phyloP scores from a whole-genome alignment of 805 yeast species.

The Candida namnaoensis region DNA sequence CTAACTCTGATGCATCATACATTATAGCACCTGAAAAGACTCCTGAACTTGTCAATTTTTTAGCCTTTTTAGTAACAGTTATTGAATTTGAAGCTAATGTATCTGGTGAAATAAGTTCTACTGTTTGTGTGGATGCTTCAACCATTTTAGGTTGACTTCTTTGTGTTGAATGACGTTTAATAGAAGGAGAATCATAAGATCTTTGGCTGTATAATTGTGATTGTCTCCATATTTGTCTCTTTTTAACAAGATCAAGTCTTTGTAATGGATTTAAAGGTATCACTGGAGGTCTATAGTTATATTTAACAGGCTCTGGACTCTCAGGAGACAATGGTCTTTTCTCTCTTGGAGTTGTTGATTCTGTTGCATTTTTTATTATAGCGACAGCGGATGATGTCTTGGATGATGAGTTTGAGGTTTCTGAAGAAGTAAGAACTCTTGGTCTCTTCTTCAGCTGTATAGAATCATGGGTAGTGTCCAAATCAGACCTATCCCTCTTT shows the following conservation, averaged over 20 bases:
- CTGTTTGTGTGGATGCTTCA: slow-evolving; percentile 17
- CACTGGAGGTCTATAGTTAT: slow-evolving; percentile 22
- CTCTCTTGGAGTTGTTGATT: background rate
- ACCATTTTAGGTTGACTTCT: slow-evolving; percentile 2
- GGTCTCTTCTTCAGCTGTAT: background rate
- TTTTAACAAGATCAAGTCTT: slow-evolving; percentile 15
- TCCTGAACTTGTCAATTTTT: slow-evolving; percentile 2
- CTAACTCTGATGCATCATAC: slow-evolving; percentile 14
- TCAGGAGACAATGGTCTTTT: background rate
- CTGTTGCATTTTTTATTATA: too few relatives aligned
- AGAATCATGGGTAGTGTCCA: background rate
- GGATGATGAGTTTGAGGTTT: too few relatives aligned
- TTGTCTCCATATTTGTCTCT: slow-evolving; percentile 19
- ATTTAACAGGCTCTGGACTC: slow-evolving; percentile 24
- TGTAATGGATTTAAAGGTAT: slow-evolving; percentile 17
- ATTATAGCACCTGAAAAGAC: slow-evolving; percentile 17
- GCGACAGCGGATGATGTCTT: too few relatives aligned
- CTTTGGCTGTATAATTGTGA: slow-evolving; percentile 10
- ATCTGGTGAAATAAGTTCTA: slow-evolving; percentile 8
- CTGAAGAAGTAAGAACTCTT: background rate
- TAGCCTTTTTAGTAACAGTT: slow-evolving; percentile 2
- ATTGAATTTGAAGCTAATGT: slow-evolving; percentile 1
- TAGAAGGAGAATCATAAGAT: background rate
- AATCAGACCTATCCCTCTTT: background rate
- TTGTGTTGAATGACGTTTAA: slow-evolving; percentile 2